Evolutionary conservation across 176 grass and related monocot species (phyloP).

Genomic region (Aegilops sharonensis): DNA sequence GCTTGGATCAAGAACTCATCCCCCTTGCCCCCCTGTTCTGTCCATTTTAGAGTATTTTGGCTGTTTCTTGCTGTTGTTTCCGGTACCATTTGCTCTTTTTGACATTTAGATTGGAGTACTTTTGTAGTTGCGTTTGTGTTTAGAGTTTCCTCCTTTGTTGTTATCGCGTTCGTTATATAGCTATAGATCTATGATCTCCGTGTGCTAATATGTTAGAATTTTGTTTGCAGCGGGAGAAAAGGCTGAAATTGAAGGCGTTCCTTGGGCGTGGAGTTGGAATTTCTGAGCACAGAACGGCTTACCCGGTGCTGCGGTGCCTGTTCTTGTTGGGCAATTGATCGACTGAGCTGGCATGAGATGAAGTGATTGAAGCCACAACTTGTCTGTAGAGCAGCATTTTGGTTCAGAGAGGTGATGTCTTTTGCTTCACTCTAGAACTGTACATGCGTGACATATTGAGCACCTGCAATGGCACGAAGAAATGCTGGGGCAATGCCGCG

Average conservation of each 20-base stretch:
- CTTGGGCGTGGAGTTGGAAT: neutral
- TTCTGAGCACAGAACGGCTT: neutral
- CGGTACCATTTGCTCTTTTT: neutral
- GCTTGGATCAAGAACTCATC: neutral
- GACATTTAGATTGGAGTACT: neutral
- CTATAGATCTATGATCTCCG: conserved; percentile 23
- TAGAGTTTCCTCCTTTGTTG: conserved; percentile 1
- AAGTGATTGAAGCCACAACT: neutral
- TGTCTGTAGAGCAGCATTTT: neutral
- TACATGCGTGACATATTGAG: conserved; percentile 35
- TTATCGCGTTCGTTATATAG: neutral
- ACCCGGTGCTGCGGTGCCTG: neutral
- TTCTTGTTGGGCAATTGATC: conserved; percentile 14
- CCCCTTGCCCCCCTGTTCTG: neutral
- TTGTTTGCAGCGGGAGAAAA: conserved; percentile 22
- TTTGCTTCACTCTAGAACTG: neutral
- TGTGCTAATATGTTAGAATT: conserved; percentile 21
- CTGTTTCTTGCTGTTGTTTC: neutral
- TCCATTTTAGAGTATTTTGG: neutral
- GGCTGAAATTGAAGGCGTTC: conserved; percentile 14
- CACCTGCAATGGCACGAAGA: conserved; percentile 79
- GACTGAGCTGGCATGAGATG: neutral
- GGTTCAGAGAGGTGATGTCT: conserved; percentile 2
- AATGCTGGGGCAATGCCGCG: conserved; percentile 61
- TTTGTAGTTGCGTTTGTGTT: neutral